Evolutionary conservation across 1,284 basidiomycete species (phyloP), one percentile per base, ranked within the genome.

Genomic region (Cystobasidium sp.): DNA sequence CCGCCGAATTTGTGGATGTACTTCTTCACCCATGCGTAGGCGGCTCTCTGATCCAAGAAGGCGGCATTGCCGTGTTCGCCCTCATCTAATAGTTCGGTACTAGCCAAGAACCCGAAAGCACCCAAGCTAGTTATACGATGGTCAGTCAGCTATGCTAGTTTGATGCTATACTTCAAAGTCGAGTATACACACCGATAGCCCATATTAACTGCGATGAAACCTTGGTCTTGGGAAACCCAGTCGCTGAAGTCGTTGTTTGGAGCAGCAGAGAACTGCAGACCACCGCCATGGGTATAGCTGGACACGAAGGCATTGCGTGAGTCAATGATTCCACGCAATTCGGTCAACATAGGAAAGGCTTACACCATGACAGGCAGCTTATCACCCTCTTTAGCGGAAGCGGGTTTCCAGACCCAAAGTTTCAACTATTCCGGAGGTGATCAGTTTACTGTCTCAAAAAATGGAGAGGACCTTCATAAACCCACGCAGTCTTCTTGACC

Each of bases 241-340:
- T 77, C 76, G 10, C 63, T 65, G 24, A 77, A 77, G 41, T 77
- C 75, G 44, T 77, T 77, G 76, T 77, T 77, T 5, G 76, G 75
- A 1, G 68, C 63, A 47, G 76, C 63, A 9, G 69, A 69, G 71
- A 76, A 76, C 20, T 74, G 70, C 43, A 74, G 31, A 9, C 72
- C 72, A n/a, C 75, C 75, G 20, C 68, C 71, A 62, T 75, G 39
- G 9, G 56, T 62, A 9, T 52, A 67, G 20, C 46, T 44, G 22
- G 8, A 24, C 9, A 43, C 18, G 12, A 18, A 47, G 44, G 22
- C 7, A 43, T 20, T 7, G 22, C 7, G 6, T 37, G 31, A 6
- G 6, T 44, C 44, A n/a, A 20, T 44, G 9, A 8, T 6, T 65
- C 1, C 20, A 12, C 7, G 16, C 10, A 12, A 12, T 3, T 16